Base-by-base conservation (phyloP, 352 stramenopile genomes). In the Phytopythium sindhum region DNA sequence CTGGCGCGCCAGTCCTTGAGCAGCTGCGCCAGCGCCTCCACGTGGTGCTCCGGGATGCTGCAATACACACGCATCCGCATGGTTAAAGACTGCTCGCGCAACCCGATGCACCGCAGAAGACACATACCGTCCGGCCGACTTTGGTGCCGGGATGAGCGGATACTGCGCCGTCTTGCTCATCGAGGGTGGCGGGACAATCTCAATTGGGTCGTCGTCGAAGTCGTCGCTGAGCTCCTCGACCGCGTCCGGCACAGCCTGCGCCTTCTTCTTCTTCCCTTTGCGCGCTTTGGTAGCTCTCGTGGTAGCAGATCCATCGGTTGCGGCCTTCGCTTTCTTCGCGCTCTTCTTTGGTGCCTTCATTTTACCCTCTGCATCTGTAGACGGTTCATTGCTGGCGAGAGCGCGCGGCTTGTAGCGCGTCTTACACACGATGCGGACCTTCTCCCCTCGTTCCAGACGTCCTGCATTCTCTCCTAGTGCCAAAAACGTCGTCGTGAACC, bases 1-100 rank as follows among this genome's bases (percentile, higher is more conserved):
- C 76, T 92, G 26, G 85, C 87, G 54, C 87, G 84, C 87, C 87
- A 96, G 65, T 96, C 87, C 67, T 94, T 93, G 15, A 96, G 71
- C 23, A 96, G 61, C 51, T 94, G 87, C 2, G 82, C 82, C 37
- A 96, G 64, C 23, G 82, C 72, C 50, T 93, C 82, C 17, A 88
- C 84, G 53, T 96, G 84, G 12, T 77, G 57, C 45, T 80, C 63
- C 24, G 87, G 80, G 44, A 96, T 90, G 54, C 86, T 92, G 65
- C 42, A 26, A 14, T 47, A 45, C 11, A 60, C 56, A 44, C 37
- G 47, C 44, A 51, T 12, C 14, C 42, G 51, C 47, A 17, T 2
- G 2, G 45, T 61, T 37, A 51, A 4, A 23, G 9, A 24, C 39
- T 44, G 50, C 35, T 55, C 33, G 12, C 19, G 47, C 26, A 59